Conservation (phyloP, 805 yeast species). For the Metschnikowia vanudenii region DNA sequence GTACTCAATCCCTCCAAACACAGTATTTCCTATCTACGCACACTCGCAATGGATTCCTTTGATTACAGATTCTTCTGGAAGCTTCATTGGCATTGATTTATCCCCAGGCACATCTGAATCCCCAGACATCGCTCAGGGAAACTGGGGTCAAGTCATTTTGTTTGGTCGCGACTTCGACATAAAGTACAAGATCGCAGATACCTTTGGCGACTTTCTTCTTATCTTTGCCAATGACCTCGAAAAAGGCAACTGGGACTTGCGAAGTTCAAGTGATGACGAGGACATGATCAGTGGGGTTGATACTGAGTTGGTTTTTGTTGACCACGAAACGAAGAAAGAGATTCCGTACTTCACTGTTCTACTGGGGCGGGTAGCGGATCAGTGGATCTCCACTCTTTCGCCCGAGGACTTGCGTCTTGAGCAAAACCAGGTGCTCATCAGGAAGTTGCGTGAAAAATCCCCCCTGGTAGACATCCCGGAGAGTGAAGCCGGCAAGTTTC, state of each 20-base stretch:
- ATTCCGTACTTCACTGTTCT: slow-evolving; percentile 41
- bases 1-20: slow-evolving; percentile 73
- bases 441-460: slow-evolving; percentile 7
- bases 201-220: slow-evolving; percentile 86
- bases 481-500: slow-evolving; percentile 27
- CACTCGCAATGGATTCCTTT: slow-evolving; percentile 91
- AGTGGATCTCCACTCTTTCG: slow-evolving; percentile 32
- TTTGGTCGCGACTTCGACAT: slow-evolving; percentile 94
- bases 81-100: slow-evolving; percentile 87
- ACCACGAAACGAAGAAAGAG: slow-evolving; percentile 50
- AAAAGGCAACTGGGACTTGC: slow-evolving; percentile 72
- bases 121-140: slow-evolving; percentile 22
- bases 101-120: slow-evolving; percentile 19
- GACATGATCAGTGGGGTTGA: slow-evolving; percentile 59
- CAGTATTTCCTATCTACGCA: slow-evolving; percentile 76
- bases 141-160: slow-evolving; percentile 86
- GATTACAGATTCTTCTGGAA: slow-evolving; percentile 84
- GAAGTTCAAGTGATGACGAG: slow-evolving; percentile 35
- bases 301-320: slow-evolving; percentile 70
- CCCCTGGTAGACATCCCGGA: slow-evolving; percentile 9
- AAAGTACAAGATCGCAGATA: slow-evolving; percentile 80
- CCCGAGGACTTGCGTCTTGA: slow-evolving; percentile 14
- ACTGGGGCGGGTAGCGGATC: slow-evolving; percentile 30
- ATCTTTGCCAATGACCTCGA: slow-evolving; percentile 86
- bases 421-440: slow-evolving; percentile 5